Base-by-base conservation (phyloP, 495 filamentous ascomycete genomes). In the Xylaria venustula region DNA sequence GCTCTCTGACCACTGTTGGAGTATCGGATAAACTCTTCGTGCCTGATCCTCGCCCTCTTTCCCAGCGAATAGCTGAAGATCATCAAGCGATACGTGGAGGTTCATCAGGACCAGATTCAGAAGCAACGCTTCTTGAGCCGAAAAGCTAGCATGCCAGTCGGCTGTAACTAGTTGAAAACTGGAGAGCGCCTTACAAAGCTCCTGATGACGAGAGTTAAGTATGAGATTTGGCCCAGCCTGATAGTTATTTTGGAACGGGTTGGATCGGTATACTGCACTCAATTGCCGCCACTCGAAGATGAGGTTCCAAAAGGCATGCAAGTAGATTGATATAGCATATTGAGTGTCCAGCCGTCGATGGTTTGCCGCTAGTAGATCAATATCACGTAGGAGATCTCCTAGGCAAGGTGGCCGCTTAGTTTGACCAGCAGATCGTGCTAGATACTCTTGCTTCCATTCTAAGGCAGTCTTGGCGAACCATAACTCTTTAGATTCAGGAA, bases 1-100 rank as follows among this genome's bases (percentile, higher is more conserved):
- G 15, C 71, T 79, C 1, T 71, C 67, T 1, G 81, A 79, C 85
- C 86, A 88, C 20, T 78, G 70, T 37, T 80, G 74, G 0, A 87
- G 74, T 0, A 73, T 73, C 11, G 81, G 77, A 42, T 81, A 83
- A 7, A 83, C 79, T 2, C 79, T 70, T 3, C 79, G 73, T 1
- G 85, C 81, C 64, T 87, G 84, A 52, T 87, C 81, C 54, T 84
- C 81, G 54, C 85, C 86, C 53, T 87, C 83, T 36, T 85, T 83
- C 0, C 85, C 85, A 0, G 84, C 82, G 52, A 88, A 87, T 1
- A 85, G 79, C 58, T 90, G 85, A 0, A 89, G 77, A 50, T 88
- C 85, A 52, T 87, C 86, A 0, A 87, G 75, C 0, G 84, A 83
- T 60, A 86, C 79, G 67, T 87, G 75, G 0, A 88, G 71, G 61